phyloP scores from a whole-genome alignment of 1,139 yeast species.

The Pichia sp. region DNA sequence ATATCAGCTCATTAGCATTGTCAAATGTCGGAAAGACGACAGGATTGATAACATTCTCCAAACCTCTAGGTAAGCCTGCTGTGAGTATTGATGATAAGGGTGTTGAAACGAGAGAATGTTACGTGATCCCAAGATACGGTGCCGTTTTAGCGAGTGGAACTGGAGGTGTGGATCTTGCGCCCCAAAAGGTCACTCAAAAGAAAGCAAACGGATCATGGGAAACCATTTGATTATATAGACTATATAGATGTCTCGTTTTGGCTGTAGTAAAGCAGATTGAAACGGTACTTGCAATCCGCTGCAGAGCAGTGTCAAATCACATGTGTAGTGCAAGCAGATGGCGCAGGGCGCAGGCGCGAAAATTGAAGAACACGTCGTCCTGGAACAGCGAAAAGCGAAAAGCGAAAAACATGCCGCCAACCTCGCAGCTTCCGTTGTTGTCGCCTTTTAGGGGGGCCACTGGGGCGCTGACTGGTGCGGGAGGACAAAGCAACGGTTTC shows the following conservation, averaged over 20 bases:
- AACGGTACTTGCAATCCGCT: too few species aligned
- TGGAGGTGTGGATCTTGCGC: constrained; percentile 91
- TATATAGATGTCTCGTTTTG: not conserved
- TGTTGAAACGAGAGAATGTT: constrained; percentile 64
- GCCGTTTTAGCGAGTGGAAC: constrained; percentile 74
- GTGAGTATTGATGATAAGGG: constrained; percentile 28
- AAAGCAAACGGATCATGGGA: constrained; percentile 60
- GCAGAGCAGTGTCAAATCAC: too few species aligned
- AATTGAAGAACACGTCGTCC: too few species aligned
- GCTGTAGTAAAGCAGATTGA: too few species aligned
- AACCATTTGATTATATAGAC: constrained; percentile 30
- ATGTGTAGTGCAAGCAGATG: too few species aligned
- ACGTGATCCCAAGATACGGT: constrained; percentile 88
- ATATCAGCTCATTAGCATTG: constrained; percentile 66
- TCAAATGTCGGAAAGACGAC: constrained; percentile 72
- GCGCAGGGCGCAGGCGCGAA: too few species aligned
- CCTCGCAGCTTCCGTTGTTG: too few species aligned
- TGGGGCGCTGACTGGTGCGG: too few species aligned
- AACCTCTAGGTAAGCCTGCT: constrained; percentile 83
- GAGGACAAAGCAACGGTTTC: too few species aligned
- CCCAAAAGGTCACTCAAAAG: constrained; percentile 65
- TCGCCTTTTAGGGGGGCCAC: too few species aligned
- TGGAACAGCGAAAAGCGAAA: too few species aligned
- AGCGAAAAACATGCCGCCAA: too few species aligned
- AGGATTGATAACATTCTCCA: constrained; percentile 72